A percentile compares a stretch with the other conserved stretches of the same genome.
phyloP scores from a whole-genome alignment of 2,329 filamentous ascomycete species.

The Fusarium pseudocircinatum region DNA sequence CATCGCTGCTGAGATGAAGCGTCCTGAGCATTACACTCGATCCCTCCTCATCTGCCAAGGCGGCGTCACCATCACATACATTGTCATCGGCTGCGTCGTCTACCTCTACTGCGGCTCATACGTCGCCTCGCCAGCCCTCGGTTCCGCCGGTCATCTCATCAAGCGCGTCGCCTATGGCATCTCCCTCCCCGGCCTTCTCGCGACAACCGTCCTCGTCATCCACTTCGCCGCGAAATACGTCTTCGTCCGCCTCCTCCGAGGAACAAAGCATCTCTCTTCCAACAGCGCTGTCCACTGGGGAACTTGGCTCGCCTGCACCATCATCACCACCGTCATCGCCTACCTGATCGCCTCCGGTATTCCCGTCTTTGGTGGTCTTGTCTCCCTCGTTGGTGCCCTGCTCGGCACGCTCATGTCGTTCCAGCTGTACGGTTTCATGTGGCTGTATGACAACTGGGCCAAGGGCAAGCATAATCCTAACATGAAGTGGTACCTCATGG shows the following conservation, averaged over 20 bases:
- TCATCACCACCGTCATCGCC: slow-evolving; percentile 37
- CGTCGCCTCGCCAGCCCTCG: slow-evolving; percentile 58
- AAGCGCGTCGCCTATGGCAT: slow-evolving; percentile 58
- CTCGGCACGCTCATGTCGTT: slow-evolving; percentile 46
- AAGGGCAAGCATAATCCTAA: slow-evolving; percentile 20
- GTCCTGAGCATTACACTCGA: slow-evolving; percentile 43
- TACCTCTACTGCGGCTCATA: slow-evolving; percentile 59
- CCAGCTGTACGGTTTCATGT: slow-evolving; percentile 45
- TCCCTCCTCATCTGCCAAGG: slow-evolving; percentile 40
- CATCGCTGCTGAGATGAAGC: slow-evolving; percentile 47
- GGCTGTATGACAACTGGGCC: slow-evolving; percentile 44
- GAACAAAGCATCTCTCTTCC: slow-evolving; percentile 43
- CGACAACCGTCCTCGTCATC: slow-evolving; percentile 41
- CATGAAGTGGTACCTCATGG: slow-evolving; percentile 27
- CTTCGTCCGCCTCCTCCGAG: slow-evolving; percentile 39
- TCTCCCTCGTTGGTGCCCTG: slow-evolving; percentile 45
- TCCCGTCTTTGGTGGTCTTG: slow-evolving; percentile 42
- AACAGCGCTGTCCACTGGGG: slow-evolving; percentile 46
- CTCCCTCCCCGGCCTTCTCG: slow-evolving; percentile 45
- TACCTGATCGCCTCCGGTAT: slow-evolving; percentile 42
- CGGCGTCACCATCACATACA: slow-evolving; percentile 47
- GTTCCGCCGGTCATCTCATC: slow-evolving; percentile 53
- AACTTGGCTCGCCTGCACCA: slow-evolving; percentile 46
- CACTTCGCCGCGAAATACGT: slow-evolving; percentile 38
- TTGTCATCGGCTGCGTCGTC: slow-evolving; percentile 51